These are phyloP conservation scores for Chrysopogon serrulatus DNA, from an alignment of 176 grass and related monocot species.

Conservation along the genomic window DNA sequence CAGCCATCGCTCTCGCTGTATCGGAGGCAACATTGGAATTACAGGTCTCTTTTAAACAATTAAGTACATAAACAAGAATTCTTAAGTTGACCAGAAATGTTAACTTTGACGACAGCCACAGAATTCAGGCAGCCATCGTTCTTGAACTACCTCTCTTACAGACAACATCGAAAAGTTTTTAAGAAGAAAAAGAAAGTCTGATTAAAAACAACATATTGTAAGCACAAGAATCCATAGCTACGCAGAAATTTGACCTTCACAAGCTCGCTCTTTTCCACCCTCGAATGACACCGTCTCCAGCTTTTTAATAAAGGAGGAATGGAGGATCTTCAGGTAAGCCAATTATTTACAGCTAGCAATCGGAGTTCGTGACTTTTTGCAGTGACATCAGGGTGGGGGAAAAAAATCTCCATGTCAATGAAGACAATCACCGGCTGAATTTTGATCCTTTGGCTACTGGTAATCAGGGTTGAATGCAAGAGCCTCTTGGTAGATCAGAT, in stretches of 20 bases:
- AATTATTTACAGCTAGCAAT: slow-evolving; percentile 56
- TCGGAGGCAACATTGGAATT: neutral
- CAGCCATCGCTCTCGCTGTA: neutral
- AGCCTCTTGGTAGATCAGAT: slow-evolving; percentile 87
- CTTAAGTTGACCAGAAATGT: slow-evolving; percentile 23
- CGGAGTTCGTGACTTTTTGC: slow-evolving; percentile 17
- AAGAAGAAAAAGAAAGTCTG: neutral
- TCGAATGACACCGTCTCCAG: slow-evolving; percentile 21
- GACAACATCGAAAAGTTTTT: slow-evolving; percentile 13
- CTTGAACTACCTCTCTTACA: slow-evolving; percentile 42
- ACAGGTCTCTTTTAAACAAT: neutral
- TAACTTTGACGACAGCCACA: slow-evolving; percentile 31
- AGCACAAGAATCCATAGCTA: slow-evolving; percentile 30
- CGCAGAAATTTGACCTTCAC: slow-evolving; percentile 25
- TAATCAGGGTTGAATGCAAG: slow-evolving; percentile 88
- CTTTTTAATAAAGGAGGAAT: slow-evolving; percentile 27
- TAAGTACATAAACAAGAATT: neutral
- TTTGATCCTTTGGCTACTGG: slow-evolving; percentile 45
- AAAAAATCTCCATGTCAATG: slow-evolving; percentile 28
- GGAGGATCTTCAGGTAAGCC: slow-evolving; percentile 26
- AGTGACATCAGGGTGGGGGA: neutral
- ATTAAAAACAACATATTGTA: slow-evolving; percentile 30
- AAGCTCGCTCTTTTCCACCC: slow-evolving; percentile 27
- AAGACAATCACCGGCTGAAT: slow-evolving; percentile 4
- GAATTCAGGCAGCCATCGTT: slow-evolving; percentile 46